Base-by-base conservation (phyloP, 2,329 filamentous ascomycete species). In the Colletotrichum somersetense region DNA sequence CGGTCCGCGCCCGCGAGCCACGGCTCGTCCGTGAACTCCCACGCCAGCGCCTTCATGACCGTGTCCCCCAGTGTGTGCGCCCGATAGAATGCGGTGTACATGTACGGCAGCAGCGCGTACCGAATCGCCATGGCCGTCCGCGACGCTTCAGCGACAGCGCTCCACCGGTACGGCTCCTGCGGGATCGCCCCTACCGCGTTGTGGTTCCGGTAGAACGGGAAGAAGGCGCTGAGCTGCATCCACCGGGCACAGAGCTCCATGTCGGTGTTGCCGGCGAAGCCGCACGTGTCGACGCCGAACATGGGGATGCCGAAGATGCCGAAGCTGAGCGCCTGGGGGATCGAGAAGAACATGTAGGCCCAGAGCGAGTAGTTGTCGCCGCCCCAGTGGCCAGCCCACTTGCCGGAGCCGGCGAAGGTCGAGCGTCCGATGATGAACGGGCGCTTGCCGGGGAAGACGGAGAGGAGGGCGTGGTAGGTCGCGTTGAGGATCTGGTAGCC, bases 361-460 rank as follows among this genome's bases (percentile, higher is more conserved):
- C 92, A 96, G 18, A 89, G 86, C 3, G 91, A 91, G 23, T 85
- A 83, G 77, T 95, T 95, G 79, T 96, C 91, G 44, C 92, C 93
- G 40, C 93, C 93, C 93, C 93, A 97, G 80, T 96, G 93, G 1
- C 93, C 93, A 1, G 93, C 91, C 83, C 88, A 92, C 79, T 89
- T 90, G 1, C 94, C 94, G 0, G 89, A 89, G 3, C 94, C 93
- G 12, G 93, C 87, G 77, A 96, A 96, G 1, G 93, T 96, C 50
- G 91, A 93, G 20, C 94, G 91, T 0, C 92, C 93, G 77, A 97
- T 94, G 78, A 97, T 92, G 81, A 97, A 93, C 0, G 94, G 94
- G 0, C 94, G 90, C 79, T 93, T 92, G 18, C 83, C 85, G 0
- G 92, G 89, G 72, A 89, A 89, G 23, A 93, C 85, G 2, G 85